phyloP scores from a whole-genome alignment of 495 filamentous ascomycete genomes.

The Copromyces sp. region DNA sequence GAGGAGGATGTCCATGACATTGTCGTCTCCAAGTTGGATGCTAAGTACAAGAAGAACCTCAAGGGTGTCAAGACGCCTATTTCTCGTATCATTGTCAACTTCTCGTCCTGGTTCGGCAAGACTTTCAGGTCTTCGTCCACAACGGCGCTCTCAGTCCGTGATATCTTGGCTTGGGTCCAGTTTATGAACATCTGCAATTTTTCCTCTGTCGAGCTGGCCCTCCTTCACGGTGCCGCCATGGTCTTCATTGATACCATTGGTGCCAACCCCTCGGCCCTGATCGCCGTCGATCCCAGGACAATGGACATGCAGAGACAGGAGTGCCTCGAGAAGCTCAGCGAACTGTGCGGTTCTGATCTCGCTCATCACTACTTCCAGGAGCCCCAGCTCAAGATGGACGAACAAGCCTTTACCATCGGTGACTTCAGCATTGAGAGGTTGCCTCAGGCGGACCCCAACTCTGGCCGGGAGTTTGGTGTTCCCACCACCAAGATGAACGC shows the following conservation, averaged over 20 bases:
- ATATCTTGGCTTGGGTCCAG: conserved; percentile 85
- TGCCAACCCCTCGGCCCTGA: conserved; percentile 79
- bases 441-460: conserved; percentile 36
- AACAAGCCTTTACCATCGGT: conserved; percentile 50
- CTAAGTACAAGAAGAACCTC: conserved; percentile 18
- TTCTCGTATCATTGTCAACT: conserved; percentile 62
- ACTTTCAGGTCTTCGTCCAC: conserved; percentile 63
- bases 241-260: conserved; percentile 93
- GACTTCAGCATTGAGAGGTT: conserved; percentile 55
- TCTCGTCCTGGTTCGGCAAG: conserved; percentile 84
- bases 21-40: conserved; percentile 58
- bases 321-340: conserved; percentile 63
- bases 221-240: conserved; percentile 86
- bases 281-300: conserved; percentile 51
- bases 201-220: conserved; percentile 28
- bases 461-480: conserved; percentile 68
- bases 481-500: conserved; percentile 84
- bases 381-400: conserved; percentile 35
- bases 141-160: conserved; percentile 74
- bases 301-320: conserved; percentile 51
- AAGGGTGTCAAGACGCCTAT: conserved; percentile 23
- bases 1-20: conserved; percentile 81
- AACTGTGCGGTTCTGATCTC: conserved; percentile 55
- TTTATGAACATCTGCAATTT: conserved; percentile 63
- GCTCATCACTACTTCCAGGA: conserved; percentile 49